Evolutionary conservation across 2,329 filamentous ascomycete species (phyloP), one percentile per base, ranked within the genome.

Genomic region (Alternaria triticina): DNA sequence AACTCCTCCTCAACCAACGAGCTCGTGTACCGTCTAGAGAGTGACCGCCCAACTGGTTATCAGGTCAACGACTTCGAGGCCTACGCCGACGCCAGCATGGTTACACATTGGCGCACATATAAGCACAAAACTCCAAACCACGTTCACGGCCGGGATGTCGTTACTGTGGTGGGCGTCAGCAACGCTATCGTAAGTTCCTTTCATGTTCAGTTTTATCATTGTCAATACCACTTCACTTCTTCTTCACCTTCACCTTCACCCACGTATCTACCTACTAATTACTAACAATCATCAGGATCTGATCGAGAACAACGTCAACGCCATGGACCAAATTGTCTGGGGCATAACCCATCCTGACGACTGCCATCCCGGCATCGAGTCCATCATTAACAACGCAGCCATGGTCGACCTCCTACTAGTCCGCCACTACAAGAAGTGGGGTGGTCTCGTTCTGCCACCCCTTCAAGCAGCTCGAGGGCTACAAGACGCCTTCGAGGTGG

Each of bases 371-470:
- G 59, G 54, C 13, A 43, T 69, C 10, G 30, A 23, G 2, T 40
- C 25, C n/a, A 55, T 67, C 27, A 15, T 52, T 1, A 10, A 23
- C 6, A 56, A 67, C 20, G 13, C 10, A 1, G 54, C 51, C 1
- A 46, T 69, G 25, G 25, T 66, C 5, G 59, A 58, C 3, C 56
- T 69, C 0, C 57, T 69, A 0, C 27, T 69, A 1, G 46, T 69
- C 9, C 62, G 52, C 11, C 65, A 69, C 12, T 68, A 61, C 54
- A 64, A 64, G 44, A 55, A 59, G n/a, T 54, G 60, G 20, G 67
- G 62, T 8, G 67, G 65, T 10, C 54, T 66, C 1, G 27, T 66
- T 7, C 44, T 69, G 3, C 65, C 67, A 2, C 57, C 62, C 0
- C 57, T 69, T 3, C 12, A 33, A 17, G 62, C 49, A 5, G 61